Conservation (phyloP, 2,329 filamentous ascomycete species). For the Scedosporium aurantiacum region DNA sequence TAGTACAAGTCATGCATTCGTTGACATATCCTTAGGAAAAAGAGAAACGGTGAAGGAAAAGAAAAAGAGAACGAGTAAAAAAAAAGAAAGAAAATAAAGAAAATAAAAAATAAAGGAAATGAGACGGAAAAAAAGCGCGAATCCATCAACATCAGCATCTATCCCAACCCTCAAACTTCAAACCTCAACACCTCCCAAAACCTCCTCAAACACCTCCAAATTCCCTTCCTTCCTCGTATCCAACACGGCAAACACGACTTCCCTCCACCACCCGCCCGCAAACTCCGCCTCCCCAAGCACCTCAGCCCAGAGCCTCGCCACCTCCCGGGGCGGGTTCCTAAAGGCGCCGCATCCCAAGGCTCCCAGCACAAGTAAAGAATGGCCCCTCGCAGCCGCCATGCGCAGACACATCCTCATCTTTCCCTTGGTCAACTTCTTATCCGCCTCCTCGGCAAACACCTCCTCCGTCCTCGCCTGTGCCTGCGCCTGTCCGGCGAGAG, state of each 20-base stretch:
- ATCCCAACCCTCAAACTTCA: not conserved
- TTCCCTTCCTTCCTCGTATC: slow-evolving; percentile 35
- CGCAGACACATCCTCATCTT: slow-evolving; percentile 54
- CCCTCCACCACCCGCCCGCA: slow-evolving; percentile 50
- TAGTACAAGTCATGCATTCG: too few relatives aligned
- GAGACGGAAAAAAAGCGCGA: not conserved
- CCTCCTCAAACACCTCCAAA: slow-evolving; percentile 35
- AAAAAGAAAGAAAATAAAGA: too few relatives aligned
- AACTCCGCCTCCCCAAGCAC: slow-evolving; percentile 53
- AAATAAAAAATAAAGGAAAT: not conserved
- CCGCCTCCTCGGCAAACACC: slow-evolving; percentile 28
- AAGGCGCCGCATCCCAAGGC: slow-evolving; percentile 62
- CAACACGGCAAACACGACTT: slow-evolving; percentile 53
- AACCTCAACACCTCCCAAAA: slow-evolving; percentile 23
- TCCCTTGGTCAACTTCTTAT: slow-evolving; percentile 43
- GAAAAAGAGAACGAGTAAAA: too few relatives aligned
- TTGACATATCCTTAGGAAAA: too few relatives aligned
- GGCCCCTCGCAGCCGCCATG: slow-evolving; percentile 44
- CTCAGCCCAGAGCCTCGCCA: slow-evolving; percentile 52
- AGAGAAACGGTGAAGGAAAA: too few relatives aligned
- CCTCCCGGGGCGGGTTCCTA: slow-evolving; percentile 46
- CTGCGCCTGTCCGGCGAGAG: slow-evolving; percentile 9
- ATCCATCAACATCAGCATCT: not conserved
- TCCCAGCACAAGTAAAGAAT: slow-evolving; percentile 52
- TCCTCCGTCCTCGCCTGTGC: slow-evolving; percentile 11